Evolutionary conservation across 495 filamentous ascomycete genomes (phyloP).

Genomic region (Penicillium crystallinum): DNA sequence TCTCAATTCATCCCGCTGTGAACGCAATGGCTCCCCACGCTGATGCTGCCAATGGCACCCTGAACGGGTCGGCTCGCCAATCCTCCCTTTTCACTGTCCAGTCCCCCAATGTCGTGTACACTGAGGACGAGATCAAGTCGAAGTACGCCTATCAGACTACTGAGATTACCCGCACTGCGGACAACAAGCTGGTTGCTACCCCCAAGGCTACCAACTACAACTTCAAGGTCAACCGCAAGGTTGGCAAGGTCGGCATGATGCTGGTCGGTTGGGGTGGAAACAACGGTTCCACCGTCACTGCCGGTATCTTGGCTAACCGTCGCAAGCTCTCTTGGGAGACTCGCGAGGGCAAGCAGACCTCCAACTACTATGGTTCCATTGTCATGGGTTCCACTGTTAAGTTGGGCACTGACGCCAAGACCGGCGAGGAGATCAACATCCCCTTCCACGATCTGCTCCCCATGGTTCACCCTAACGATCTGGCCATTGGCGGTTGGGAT

Average conservation of each 20-base stretch:
- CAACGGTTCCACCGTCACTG: slow-evolving; percentile 96
- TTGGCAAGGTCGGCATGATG: slow-evolving; percentile 94
- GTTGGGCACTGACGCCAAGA: slow-evolving; percentile 81
- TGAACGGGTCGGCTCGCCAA: slow-evolving; percentile 62
- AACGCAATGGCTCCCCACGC: slow-evolving; percentile 90
- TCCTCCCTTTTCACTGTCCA: slow-evolving; percentile 71
- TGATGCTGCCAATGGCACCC: slow-evolving; percentile 56
- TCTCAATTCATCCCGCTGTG: slow-evolving; percentile 26
- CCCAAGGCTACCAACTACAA: slow-evolving; percentile 89
- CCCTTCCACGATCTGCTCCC: slow-evolving; percentile 91
- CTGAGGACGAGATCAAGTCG: slow-evolving; percentile 79
- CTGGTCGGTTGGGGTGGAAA: slow-evolving; percentile 98
- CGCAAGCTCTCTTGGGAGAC: slow-evolving; percentile 85
- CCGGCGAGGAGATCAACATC: slow-evolving; percentile 88
- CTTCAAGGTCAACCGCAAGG: slow-evolving; percentile 94
- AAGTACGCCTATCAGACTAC: slow-evolving; percentile 97
- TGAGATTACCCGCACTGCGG: slow-evolving; percentile 61
- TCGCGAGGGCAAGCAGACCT: slow-evolving; percentile 72
- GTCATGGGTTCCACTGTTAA: slow-evolving; percentile 97
- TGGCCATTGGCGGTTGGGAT: slow-evolving; percentile 95
- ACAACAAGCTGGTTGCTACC: slow-evolving; percentile 75
- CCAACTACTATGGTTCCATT: slow-evolving; percentile 98
- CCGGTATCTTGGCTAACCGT: slow-evolving; percentile 94
- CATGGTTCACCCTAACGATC: slow-evolving; percentile 96
- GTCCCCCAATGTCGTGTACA: slow-evolving; percentile 91